These are phyloP conservation scores for Penicillium cataractarum DNA, from an alignment of 495 filamentous ascomycete genomes.

Conservation along the genomic window DNA sequence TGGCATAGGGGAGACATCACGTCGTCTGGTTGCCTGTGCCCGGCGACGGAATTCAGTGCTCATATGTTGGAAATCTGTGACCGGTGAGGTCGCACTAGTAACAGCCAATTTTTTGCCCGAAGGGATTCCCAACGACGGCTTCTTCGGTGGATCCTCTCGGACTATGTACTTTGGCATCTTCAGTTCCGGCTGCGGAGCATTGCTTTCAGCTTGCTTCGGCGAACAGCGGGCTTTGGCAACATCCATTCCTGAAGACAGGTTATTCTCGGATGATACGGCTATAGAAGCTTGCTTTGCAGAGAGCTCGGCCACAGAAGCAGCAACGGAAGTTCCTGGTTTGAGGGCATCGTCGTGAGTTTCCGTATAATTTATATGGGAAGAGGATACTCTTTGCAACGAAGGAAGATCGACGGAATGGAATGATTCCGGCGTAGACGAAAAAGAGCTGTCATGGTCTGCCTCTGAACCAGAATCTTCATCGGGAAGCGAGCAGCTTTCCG, in stretches of 20 bases:
- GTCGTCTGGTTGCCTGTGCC: constrained; percentile 56
- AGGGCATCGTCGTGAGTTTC: constrained; percentile 31
- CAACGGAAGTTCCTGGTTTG: constrained; percentile 1
- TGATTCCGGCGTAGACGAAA: constrained; percentile 62
- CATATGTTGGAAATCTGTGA: constrained; percentile 52
- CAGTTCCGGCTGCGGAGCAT: neutral
- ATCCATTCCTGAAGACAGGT: neutral
- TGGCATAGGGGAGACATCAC: constrained; percentile 72
- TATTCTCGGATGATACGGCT: neutral
- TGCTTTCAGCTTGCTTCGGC: neutral
- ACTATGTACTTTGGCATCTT: constrained; percentile 6
- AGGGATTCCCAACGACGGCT: constrained; percentile 10
- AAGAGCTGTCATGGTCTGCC: constrained; percentile 35
- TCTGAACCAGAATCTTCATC: constrained; percentile 3
- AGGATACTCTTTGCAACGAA: constrained; percentile 24
- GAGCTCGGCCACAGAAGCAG: neutral
- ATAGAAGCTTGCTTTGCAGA: neutral
- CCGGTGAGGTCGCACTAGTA: constrained; percentile 21
- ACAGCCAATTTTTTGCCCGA: neutral
- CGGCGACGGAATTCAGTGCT: constrained; percentile 55
- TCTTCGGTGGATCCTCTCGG: constrained; percentile 1
- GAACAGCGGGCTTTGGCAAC: neutral
- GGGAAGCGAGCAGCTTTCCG: neutral
- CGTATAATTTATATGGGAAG: constrained; percentile 31
- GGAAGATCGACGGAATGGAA: constrained; percentile 59